Percentiles rank a stretch among this genome's conserved stretches.
phyloP scores from a whole-genome alignment of 2,329 filamentous ascomycete genomes.

The Pleurostoma richardsiae region DNA sequence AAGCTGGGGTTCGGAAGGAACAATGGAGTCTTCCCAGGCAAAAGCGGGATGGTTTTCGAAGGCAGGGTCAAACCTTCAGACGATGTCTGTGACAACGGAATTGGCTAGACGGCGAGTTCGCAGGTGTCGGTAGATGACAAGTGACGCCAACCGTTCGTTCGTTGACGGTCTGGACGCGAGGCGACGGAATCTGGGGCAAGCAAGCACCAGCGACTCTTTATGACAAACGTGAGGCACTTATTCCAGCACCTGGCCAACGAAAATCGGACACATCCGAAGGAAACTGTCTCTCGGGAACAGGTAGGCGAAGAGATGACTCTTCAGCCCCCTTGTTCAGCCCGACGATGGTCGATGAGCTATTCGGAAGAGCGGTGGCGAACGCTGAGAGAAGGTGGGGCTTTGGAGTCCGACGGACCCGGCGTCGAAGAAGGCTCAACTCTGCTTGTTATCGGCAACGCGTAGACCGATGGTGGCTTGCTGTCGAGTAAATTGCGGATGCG shows the following conservation, averaged over 20 bases:
- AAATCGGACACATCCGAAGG: conserved; percentile 33
- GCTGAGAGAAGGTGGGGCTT: no score
- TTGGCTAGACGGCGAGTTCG: no score
- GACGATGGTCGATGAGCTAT: background rate
- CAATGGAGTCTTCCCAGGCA: background rate
- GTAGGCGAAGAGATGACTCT: conserved; percentile 45
- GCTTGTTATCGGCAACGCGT: no score
- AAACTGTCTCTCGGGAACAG: conserved; percentile 31
- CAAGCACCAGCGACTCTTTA: no score
- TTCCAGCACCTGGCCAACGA: conserved; percentile 29
- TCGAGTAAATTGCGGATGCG: no score
- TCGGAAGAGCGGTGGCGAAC: background rate
- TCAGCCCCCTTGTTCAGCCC: conserved; percentile 27
- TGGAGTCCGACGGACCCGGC: no score
- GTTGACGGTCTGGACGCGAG: no score
- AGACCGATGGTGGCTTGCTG: no score
- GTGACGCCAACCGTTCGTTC: no score
- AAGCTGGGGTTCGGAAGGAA: background rate
- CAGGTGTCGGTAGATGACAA: no score
- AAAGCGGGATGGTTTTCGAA: background rate
- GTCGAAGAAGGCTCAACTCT: no score
- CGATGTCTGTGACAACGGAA: conserved; percentile 1
- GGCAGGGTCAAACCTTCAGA: background rate
- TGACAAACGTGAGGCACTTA: conserved; percentile 14
- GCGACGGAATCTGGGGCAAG: no score